Conservation (phyloP, 2,329 filamentous ascomycete genomes). For the Fusarium penzigii region DNA sequence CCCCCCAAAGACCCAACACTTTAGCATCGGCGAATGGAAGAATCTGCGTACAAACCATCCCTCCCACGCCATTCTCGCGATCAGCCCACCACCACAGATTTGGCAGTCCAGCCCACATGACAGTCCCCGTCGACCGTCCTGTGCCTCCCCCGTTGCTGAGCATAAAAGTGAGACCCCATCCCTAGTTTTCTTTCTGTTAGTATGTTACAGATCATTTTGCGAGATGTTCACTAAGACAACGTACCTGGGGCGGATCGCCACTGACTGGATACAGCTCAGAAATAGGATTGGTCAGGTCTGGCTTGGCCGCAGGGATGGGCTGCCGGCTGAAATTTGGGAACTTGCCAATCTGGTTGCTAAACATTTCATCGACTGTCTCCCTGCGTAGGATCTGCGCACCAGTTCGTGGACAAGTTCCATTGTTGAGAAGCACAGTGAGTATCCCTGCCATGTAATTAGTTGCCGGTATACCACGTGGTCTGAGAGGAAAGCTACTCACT, state of each 20-base stretch:
- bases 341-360: constrained; percentile 60
- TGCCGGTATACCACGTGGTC: too few species aligned
- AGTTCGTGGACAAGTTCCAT: constrained; percentile 61
- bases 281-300: constrained; percentile 47
- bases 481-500: constrained; percentile 43
- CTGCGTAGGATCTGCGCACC: constrained; percentile 54
- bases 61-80: constrained; percentile 58
- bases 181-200: constrained; percentile 30
- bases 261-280: constrained; percentile 51
- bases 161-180: constrained; percentile 65
- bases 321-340: constrained; percentile 54
- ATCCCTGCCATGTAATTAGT: too few species aligned
- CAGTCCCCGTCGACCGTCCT: constrained; percentile 53
- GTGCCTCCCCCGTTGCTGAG: constrained; percentile 49
- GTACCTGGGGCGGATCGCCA: constrained; percentile 49
- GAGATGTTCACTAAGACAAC: background rate
- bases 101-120: constrained; percentile 59
- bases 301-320: constrained; percentile 47
- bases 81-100: constrained; percentile 67
- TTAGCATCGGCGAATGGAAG: constrained; percentile 49
- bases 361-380: constrained; percentile 64
- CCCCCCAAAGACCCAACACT: constrained; percentile 42
- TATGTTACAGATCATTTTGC: background rate
- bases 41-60: constrained; percentile 52
- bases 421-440: constrained; percentile 62